Evolutionary conservation across 1,139 yeast species (phyloP).

Genomic region (Debaryomyces subglobosus): DNA sequence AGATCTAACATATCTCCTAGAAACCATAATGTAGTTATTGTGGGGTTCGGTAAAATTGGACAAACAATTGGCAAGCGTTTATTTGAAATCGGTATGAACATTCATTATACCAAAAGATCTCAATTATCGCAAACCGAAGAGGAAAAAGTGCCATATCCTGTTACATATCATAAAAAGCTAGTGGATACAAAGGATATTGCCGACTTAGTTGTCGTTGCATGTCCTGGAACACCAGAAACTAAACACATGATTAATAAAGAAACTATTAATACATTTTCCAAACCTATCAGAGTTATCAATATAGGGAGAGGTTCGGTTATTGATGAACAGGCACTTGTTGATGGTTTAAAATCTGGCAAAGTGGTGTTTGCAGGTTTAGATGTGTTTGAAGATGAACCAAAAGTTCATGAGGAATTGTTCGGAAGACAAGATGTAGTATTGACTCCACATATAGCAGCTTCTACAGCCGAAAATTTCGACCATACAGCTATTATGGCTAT

Average conservation of each 20-base stretch:
- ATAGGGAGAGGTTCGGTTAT: slow-evolving; percentile 77
- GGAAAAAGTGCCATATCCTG: slow-evolving; percentile 44
- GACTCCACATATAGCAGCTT: slow-evolving; percentile 79
- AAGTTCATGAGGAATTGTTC: slow-evolving; percentile 52
- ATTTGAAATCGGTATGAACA: slow-evolving; percentile 63
- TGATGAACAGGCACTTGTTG: slow-evolving; percentile 71
- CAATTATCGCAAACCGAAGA: slow-evolving; percentile 43
- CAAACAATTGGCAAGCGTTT: slow-evolving; percentile 62
- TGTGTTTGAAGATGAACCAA: slow-evolving; percentile 75
- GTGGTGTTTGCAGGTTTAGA: slow-evolving; percentile 78
- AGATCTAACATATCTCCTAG: slow-evolving; percentile 50
- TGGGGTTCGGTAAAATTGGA: slow-evolving; percentile 84
- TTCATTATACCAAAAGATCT: slow-evolving; percentile 64
- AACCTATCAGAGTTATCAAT: slow-evolving; percentile 68
- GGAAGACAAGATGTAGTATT: slow-evolving; percentile 69
- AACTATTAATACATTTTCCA: slow-evolving; percentile 49
- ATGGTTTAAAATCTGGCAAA: slow-evolving; percentile 68
- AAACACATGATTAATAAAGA: slow-evolving; percentile 54
- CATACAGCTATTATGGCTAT: slow-evolving; percentile 50
- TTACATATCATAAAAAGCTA: slow-evolving; percentile 45
- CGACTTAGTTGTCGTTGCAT: slow-evolving; percentile 67
- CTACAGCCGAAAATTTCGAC: slow-evolving; percentile 56
- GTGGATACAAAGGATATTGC: slow-evolving; percentile 36
- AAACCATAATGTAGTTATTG: slow-evolving; percentile 64
- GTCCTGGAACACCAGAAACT: slow-evolving; percentile 69